Evolutionary conservation across 2,329 filamentous ascomycete genomes (phyloP).

Genomic region (Colletotrichum sp.): DNA sequence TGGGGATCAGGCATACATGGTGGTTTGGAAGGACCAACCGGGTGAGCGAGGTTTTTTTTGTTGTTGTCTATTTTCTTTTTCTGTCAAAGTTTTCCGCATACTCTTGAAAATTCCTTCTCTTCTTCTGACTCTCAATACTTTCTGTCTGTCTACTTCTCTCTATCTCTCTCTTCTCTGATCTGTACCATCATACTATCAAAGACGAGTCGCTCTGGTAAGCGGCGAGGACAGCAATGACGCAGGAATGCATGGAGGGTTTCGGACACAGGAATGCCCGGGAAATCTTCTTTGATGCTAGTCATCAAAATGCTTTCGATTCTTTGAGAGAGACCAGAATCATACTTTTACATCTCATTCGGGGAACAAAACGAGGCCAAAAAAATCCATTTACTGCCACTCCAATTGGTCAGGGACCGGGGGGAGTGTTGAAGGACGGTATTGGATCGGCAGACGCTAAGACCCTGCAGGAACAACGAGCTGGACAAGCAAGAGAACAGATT

Average conservation of each 20-base stretch:
- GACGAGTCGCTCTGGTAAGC: constrained; percentile 3
- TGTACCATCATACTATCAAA: constrained; percentile 11
- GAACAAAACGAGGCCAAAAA: not conserved
- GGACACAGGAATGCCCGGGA: not conserved
- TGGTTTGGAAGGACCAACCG: not conserved
- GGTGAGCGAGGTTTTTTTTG: constrained; percentile 7
- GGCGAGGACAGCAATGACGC: not conserved
- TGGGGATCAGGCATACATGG: constrained; percentile 4
- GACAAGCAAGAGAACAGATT: not conserved
- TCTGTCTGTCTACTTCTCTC: constrained; percentile 4
- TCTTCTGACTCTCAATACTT: constrained; percentile 10
- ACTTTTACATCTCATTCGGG: constrained; percentile 6
- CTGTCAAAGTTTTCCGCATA: not conserved
- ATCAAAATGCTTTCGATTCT: not conserved
- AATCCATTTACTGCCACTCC: not conserved
- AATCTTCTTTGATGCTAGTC: not conserved
- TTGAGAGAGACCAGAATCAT: not conserved
- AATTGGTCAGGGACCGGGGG: not conserved
- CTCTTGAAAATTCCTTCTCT: not conserved
- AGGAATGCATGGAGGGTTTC: not conserved
- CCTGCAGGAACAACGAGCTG: constrained; percentile 17
- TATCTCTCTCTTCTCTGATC: constrained; percentile 9
- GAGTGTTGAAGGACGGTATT: not conserved
- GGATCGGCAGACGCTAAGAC: not conserved
- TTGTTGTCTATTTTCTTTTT: constrained; percentile 5